Percentiles rank a stretch among this genome's conserved stretches.
These are phyloP conservation scores for Datura wrightii DNA, from an alignment of 257 asterid genomes.

Conservation along the genomic window DNA sequence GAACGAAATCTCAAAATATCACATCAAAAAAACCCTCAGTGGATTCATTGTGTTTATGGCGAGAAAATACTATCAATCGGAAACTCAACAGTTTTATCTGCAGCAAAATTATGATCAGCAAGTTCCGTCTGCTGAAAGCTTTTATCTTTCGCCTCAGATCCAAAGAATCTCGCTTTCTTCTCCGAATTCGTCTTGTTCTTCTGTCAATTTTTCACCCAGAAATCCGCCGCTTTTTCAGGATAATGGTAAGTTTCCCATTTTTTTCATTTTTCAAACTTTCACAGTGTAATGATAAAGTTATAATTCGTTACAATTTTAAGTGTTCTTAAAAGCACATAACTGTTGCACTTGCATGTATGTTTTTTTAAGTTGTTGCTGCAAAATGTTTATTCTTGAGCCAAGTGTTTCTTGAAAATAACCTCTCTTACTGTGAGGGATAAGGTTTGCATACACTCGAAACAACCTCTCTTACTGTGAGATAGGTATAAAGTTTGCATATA, in stretches of 20 bases:
- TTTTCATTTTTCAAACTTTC: not conserved
- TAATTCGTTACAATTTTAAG: not conserved
- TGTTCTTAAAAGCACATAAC: not conserved
- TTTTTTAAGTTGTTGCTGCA: not conserved
- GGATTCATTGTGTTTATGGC: constrained; percentile 40
- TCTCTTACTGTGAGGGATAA: no score
- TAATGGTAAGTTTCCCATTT: not conserved
- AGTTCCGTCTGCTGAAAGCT: constrained; percentile 14
- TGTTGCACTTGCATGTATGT: not conserved
- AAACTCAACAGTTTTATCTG: not conserved
- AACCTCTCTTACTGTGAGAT: no score
- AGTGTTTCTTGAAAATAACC: no score
- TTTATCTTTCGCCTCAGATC: constrained; percentile 31
- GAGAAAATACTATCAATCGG: constrained; percentile 2
- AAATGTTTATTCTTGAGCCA: no score
- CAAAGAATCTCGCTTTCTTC: constrained; percentile 8
- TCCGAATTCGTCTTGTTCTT: constrained; percentile 1
- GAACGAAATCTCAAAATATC: constrained; percentile 2
- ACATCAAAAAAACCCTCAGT: constrained; percentile 30
- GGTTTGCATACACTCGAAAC: no score
- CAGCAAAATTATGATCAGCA: not conserved
- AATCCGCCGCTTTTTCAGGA: not conserved
- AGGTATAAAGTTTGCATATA: no score
- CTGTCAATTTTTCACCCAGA: not conserved
- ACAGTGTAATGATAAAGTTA: not conserved